phyloP scores from a whole-genome alignment of 2,329 filamentous ascomycete species.

The Colletotrichum sp. region DNA sequence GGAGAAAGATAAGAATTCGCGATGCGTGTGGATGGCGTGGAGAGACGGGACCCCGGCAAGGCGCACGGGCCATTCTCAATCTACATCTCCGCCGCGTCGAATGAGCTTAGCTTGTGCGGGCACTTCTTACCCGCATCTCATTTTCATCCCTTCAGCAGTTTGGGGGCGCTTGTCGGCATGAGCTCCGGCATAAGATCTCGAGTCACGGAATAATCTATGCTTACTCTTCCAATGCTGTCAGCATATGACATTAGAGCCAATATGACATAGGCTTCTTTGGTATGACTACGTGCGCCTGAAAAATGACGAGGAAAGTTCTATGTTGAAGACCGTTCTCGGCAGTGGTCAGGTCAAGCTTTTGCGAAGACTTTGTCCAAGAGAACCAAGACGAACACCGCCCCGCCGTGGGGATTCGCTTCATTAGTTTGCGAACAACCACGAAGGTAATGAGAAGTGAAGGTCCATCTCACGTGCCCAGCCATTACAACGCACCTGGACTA shows the following conservation, averaged over 20 bases:
- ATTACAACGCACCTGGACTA: accelerated
- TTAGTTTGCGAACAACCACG: background rate
- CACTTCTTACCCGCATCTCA: background rate
- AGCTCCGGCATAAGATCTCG: background rate
- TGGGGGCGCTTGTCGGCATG: background rate
- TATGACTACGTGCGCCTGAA: accelerated
- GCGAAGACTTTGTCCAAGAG: conserved; percentile 14
- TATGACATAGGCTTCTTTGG: background rate
- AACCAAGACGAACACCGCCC: background rate
- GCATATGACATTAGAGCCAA: accelerated
- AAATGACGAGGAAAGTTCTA: background rate
- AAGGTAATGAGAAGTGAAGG: background rate
- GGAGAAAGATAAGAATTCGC: conserved; percentile 19
- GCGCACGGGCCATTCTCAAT: conserved; percentile 5
- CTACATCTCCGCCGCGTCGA: conserved; percentile 3
- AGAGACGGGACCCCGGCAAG: background rate
- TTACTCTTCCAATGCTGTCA: background rate
- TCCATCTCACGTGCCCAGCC: background rate
- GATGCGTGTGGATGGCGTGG: conserved; percentile 19
- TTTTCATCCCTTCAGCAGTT: background rate
- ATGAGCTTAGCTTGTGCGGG: background rate
- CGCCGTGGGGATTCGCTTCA: background rate
- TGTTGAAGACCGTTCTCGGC: background rate
- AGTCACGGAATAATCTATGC: background rate
- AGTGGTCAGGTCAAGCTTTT: conserved; percentile 12